Evolutionary conservation across 2,329 filamentous ascomycete genomes (phyloP), one percentile per base, ranked within the genome.

Genomic region (Calonectria multiphialidica): DNA sequence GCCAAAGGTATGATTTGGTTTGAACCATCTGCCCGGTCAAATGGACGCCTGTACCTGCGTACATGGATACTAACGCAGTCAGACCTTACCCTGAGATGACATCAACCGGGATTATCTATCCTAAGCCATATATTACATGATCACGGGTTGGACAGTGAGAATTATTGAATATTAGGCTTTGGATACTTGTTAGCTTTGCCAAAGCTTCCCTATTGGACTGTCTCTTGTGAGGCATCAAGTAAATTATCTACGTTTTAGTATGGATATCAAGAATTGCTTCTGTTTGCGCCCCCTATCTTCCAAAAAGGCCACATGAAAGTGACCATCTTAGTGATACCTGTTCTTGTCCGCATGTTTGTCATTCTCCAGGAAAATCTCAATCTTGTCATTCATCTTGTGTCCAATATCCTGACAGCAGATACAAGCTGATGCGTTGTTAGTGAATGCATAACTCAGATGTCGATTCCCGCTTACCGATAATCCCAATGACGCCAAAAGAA

Each of bases 371-470:
- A 79, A 83, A 30, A 83, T 77, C 69, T 83, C 81, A 72, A 83
- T 83, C 80, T 82, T 82, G 75, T 82, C 77, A 73, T 81, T 82
- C 82, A 83, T 83, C 79, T 82, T 82, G 47, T 77, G 74, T 37
- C 76, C 80, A 62, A 82, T 81, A 63, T 82, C 81, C 67, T 82
- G 76, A 71, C 81, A 82, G 62, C 74, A 81, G 23, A 68, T 47
- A 15, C 69, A 69, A 10, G 50, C 65, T 55, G 49, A 8, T 18
- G 15, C 10, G 35, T 33, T 6, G 37, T 44, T 18, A 70, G 40
- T 28, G 64, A 8, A 3, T 23, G 1, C 15, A 8, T 13, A 25
- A 16, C 5, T 1, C 1, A 40, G 15, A 12, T 2, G 2, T 16
- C 2, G 25, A 37, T 21, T 23, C n/a, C 4, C 25, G 75, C 78